Evolutionary conservation across 2,329 filamentous ascomycete species (phyloP).

Genomic region (Trichoderma polysporum): DNA sequence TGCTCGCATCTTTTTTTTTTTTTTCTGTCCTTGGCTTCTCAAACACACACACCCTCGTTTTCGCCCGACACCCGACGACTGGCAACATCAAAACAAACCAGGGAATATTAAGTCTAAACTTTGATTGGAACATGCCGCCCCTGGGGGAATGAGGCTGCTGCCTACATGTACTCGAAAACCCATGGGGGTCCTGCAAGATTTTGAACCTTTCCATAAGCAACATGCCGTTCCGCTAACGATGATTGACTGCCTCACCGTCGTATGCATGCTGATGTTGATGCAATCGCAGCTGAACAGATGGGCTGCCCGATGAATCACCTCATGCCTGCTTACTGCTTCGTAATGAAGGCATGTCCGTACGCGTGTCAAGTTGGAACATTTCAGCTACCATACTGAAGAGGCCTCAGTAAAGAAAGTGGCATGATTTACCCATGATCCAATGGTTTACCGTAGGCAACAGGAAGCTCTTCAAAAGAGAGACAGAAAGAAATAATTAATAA

Average conservation of each 20-base stretch:
- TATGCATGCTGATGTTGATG: not conserved
- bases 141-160: conserved; percentile 8
- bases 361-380: not conserved
- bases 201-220: not conserved
- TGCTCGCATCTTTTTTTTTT: not conserved
- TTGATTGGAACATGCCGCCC: not conserved
- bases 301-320: not conserved
- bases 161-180: not conserved
- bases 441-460: not conserved
- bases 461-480: not conserved
- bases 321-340: conserved; percentile 11
- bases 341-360: not conserved
- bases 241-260: not conserved
- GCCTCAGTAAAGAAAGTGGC: not conserved
- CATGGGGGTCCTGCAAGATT: not conserved
- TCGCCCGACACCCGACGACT: not conserved
- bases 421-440: not conserved
- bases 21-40: too few species aligned
- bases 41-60: not conserved
- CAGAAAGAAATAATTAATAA: not conserved
- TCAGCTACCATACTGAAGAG: conserved; percentile 2
- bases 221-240: not conserved
- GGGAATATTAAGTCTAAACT: not conserved
- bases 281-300: conserved; percentile 1
- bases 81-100: not conserved